Evolutionary conservation across 768 basidiomycete genomes (phyloP).

Genomic region (Boletus sp.): DNA sequence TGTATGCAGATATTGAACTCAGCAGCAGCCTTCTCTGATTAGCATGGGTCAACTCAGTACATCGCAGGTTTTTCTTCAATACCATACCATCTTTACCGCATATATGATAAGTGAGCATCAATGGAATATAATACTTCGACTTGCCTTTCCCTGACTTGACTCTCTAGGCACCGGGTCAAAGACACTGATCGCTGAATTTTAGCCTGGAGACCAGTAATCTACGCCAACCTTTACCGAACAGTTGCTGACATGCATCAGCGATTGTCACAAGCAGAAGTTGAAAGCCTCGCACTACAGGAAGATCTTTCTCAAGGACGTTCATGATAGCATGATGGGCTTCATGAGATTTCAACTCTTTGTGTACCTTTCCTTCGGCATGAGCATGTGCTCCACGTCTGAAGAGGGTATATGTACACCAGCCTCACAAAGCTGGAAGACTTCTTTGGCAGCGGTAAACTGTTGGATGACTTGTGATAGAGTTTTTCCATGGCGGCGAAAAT

Average conservation of each 20-base stretch:
- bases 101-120: conserved; percentile 5
- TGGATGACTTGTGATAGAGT: conserved; percentile 24
- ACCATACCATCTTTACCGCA: conserved; percentile 46
- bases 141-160: too few species aligned
- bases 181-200: too few species aligned
- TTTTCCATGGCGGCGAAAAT: conserved; percentile 27
- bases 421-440: conserved; percentile 31
- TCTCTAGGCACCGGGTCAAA: too few species aligned
- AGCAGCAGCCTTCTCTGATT: conserved; percentile 55
- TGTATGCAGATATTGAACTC: conserved; percentile 65
- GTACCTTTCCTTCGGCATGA: too few species aligned
- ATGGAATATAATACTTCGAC: not conserved
- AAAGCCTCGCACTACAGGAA: too few species aligned
- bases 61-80: conserved; percentile 42
- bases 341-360: too few species aligned
- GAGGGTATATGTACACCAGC: conserved; percentile 20
- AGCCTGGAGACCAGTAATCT: too few species aligned
- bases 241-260: too few species aligned
- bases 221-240: too few species aligned
- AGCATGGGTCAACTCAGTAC: conserved; percentile 43
- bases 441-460: conserved; percentile 23
- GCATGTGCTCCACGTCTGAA: conserved; percentile 34
- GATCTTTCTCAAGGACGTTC: too few species aligned
- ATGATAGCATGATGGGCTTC: too few species aligned
- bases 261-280: too few species aligned